Base-by-base conservation (phyloP, 106 monocot species). In the Allium fistulosum region DNA sequence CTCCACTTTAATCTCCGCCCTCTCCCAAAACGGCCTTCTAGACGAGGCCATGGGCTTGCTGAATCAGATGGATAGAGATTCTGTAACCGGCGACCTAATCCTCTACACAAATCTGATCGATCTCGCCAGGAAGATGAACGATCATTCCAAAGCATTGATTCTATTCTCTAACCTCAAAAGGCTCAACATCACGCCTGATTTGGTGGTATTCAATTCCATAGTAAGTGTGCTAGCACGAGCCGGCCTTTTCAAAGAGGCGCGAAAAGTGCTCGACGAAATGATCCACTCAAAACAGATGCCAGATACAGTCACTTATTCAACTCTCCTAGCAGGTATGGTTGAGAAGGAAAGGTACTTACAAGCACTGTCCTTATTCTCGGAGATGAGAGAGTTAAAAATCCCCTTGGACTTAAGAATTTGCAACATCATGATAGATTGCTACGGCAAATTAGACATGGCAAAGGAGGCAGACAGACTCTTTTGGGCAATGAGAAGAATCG, bases 381-480 rank as follows among this genome's bases (percentile, higher is more conserved):
- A 87, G 58, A 99, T 99, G 92, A 79, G 75, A n/a, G 45, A 46
- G 10, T 66, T 75, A 17, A 59, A 69, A 15, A 70, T 84, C 17
- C 68, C 52, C n/a, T 74, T 82, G 12, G 99, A 99, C 56, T 72
- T 87, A 2, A 80, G 85, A 49, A 59, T 79, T 11, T 89, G 79
- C 77, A 99, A 99, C 75, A 81, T 99, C 65, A 81, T 90, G 82
- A 79, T 99, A 62, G 78, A 90, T 58, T 84, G 83, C 45, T 99
- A 99, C 73, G 99, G 99, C 9, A 81, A 87, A 71, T 75, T 93
- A 11, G 90, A 79, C 77, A 85, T 99, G 84, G 75, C 85, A 14
- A 80, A 80, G 59, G 99, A 99, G 66, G 99, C 99, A n/a, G 99
- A 92, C 61, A 79, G 93, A 18, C 80, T 99, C 63, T 99, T 99